Evolutionary conservation across 1,139 yeast genomes (phyloP), one percentile per base, ranked within the genome.

Genomic region (Pichia cactophila): DNA sequence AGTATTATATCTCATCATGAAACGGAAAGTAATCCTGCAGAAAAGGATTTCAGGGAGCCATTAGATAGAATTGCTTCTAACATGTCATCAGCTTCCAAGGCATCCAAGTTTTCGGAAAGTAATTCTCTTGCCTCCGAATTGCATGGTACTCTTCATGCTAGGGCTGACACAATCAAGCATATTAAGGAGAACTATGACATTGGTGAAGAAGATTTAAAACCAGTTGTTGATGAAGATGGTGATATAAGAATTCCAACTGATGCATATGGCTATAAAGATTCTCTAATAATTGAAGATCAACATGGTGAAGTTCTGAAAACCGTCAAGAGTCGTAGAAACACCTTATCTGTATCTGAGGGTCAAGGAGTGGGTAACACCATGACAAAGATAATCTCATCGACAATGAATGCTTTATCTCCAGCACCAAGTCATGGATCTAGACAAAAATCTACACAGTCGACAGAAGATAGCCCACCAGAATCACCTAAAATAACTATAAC

Each of bases 181-280:
- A 42, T 60, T 16, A 33, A 45, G 26, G 17, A 45, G 2, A 51
- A 54, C 26, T 62, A 51, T 47, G 52, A 50, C 1, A 29, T 61
- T 5, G 48, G 49, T 9, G 59, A 56, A 8, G 50, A 48, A 10
- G 61, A 55, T 36, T 46, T 63, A 14, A 48, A 58, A 43, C 65
- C 66, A 11, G 45, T 42, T 10, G 29, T 54, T 26, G 61, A 60
- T 49, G 50, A 52, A n/a, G 62, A 61, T 47, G 68, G 67, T 14
- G 59, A 58, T 16, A 28, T 61, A 17, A 55, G 64, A 35, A 44
- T 59, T 5, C 68, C 70, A 11, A 67, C 77, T 1, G 71, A 76
- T 29, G 92, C 88, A 0, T 90, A 79, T 64, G 80, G 79, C 53
- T 96, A 87, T 61, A 96, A 95, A 29, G 61, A 71, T 42, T 70